Conservation (phyloP, 768 basidiomycete genomes). For the Collybia nuda region DNA sequence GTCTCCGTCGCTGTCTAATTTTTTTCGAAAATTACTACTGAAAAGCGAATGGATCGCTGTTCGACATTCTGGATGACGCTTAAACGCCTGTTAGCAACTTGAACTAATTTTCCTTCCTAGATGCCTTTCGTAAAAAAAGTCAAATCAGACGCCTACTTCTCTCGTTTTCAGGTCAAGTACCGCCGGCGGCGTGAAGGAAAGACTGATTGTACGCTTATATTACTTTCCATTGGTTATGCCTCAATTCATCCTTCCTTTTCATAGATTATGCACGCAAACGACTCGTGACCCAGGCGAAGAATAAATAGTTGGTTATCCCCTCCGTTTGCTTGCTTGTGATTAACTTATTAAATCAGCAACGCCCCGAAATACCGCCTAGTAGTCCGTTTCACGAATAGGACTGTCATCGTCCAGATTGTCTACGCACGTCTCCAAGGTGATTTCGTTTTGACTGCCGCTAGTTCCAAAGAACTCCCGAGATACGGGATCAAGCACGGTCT, state of each 20-base stretch:
- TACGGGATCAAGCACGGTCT: constrained; percentile 99
- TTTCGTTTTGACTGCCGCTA: constrained; percentile 86
- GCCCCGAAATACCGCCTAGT: constrained; percentile 98
- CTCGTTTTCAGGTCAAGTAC: constrained; percentile 98
- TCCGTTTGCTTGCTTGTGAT: background rate
- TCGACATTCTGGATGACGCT: constrained; percentile 29
- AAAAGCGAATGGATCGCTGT: constrained; percentile 27
- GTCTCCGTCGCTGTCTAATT: too few relatives aligned
- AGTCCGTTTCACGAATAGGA: constrained; percentile 97
- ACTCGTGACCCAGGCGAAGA: constrained; percentile 97
- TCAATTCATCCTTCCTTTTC: constrained; percentile 12
- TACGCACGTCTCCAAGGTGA: constrained; percentile 98
- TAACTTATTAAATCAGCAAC: constrained; percentile 49
- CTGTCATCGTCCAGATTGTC: constrained; percentile 92
- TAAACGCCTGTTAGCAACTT: background rate
- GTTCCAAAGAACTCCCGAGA: constrained; percentile 87
- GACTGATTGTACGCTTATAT: constrained; percentile 81
- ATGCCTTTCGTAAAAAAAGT: constrained; percentile 98
- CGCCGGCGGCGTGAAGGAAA: constrained; percentile 97
- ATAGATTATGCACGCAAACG: constrained; percentile 97
- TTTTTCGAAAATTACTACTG: background rate
- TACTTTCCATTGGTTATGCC: background rate
- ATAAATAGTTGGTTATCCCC: constrained; percentile 78
- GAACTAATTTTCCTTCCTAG: constrained; percentile 21
- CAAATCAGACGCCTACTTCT: constrained; percentile 98